Evolutionary conservation across 148 eudicot genomes (phyloP).

Genomic region (Chenopodium formosanum): DNA sequence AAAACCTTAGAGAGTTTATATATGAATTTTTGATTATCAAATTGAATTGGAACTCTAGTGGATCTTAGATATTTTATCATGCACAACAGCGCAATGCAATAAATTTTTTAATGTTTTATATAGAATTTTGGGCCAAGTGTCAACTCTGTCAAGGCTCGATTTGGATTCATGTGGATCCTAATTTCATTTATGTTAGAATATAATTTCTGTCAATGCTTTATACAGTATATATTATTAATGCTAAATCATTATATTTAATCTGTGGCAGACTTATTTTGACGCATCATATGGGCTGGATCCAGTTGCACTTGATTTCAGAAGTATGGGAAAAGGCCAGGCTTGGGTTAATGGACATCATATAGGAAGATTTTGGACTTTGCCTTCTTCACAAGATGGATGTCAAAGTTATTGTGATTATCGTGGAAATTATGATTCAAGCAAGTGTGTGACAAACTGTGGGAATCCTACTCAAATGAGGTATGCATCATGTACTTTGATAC

Average conservation of each 20-base stretch:
- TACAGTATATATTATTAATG: background rate
- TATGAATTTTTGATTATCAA: background rate
- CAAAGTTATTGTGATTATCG: constrained; percentile 69
- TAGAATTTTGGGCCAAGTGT: background rate
- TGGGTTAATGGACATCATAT: constrained; percentile 97
- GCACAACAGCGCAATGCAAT: background rate
- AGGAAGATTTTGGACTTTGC: constrained; percentile 83
- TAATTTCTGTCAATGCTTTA: background rate
- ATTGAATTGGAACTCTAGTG: background rate
- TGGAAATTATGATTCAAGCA: constrained; percentile 67
- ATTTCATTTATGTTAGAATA: too few relatives aligned
- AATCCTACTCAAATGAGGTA: constrained; percentile 88
- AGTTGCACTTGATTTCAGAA: constrained; percentile 65
- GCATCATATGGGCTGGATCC: constrained; percentile 73
- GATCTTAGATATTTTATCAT: background rate
- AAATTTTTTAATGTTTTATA: background rate
- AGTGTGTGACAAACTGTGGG: constrained; percentile 87
- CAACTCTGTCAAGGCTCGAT: background rate
- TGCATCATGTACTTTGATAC: background rate
- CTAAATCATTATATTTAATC: background rate
- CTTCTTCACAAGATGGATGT: constrained; percentile 75
- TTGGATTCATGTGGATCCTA: background rate
- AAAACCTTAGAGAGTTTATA: background rate
- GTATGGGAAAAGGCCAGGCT: constrained; percentile 97
- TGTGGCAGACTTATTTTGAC: constrained; percentile 65